Evolutionary conservation across 148 eudicot species (phyloP).

Genomic region (Pharnaceum exiguum): DNA sequence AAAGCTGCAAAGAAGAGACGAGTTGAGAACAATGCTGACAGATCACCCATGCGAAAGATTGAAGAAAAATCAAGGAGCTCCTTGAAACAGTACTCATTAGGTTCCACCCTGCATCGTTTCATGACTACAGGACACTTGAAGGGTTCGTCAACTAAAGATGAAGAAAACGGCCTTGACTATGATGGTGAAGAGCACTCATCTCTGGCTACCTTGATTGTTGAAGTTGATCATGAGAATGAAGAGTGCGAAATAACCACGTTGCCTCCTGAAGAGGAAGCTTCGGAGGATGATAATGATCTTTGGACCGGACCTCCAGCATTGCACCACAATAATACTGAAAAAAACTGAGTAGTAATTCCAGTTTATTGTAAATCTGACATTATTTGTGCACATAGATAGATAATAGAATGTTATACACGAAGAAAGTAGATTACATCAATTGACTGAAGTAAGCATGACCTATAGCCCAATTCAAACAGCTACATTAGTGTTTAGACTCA

Average conservation of each 20-base stretch:
- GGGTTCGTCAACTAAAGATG: conserved; percentile 17
- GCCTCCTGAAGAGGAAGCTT: background rate
- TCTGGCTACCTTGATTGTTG: conserved; percentile 28
- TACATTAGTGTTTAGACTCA: too few relatives aligned
- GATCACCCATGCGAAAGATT: conserved; percentile 28
- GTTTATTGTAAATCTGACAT: too few relatives aligned
- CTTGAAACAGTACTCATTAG: conserved; percentile 23
- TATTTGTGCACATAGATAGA: too few relatives aligned
- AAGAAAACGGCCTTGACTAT: conserved; percentile 11
- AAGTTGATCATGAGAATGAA: conserved; percentile 24
- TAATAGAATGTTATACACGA: too few relatives aligned
- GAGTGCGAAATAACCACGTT: conserved; percentile 31
- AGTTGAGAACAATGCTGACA: conserved; percentile 25
- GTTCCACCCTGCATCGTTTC: conserved; percentile 51
- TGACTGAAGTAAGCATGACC: too few relatives aligned
- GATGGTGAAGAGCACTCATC: conserved; percentile 29
- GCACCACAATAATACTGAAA: background rate
- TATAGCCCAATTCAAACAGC: too few relatives aligned
- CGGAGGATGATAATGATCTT: background rate
- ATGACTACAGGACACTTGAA: conserved; percentile 55
- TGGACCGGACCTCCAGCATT: background rate
- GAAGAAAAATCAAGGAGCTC: conserved; percentile 27
- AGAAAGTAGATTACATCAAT: too few relatives aligned
- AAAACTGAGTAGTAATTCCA: too few relatives aligned
- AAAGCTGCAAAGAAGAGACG: conserved; percentile 61